These are phyloP conservation scores for Neurospora discreta DNA, from an alignment of 495 filamentous ascomycete species.

Conservation along the genomic window DNA sequence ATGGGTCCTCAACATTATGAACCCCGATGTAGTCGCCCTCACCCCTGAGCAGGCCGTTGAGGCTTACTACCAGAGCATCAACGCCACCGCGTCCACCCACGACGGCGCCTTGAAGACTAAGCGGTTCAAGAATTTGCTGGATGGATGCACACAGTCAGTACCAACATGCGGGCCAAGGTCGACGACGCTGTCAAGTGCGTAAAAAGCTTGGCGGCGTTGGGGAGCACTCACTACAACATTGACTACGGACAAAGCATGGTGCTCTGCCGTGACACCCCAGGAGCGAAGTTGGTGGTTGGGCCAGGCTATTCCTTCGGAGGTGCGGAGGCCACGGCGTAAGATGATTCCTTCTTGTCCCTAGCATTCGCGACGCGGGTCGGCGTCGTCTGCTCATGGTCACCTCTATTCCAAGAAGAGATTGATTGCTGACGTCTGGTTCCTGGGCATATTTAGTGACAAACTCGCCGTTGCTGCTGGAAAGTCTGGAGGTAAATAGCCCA, in stretches of 20 bases:
- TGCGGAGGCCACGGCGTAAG: too few species aligned
- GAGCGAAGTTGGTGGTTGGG: too few species aligned
- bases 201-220: not conserved
- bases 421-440: not conserved
- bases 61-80: not conserved
- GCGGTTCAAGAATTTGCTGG: too few species aligned
- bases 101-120: not conserved
- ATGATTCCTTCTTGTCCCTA: not conserved
- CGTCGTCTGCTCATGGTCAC: not conserved
- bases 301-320: too few species aligned
- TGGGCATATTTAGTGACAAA: not conserved
- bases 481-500: not conserved
- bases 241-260: too few species aligned
- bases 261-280: too few species aligned
- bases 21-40: not conserved
- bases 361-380: not conserved
- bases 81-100: not conserved
- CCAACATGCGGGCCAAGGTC: not conserved
- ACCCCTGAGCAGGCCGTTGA: not conserved
- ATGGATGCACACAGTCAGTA: too few species aligned
- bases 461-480: not conserved
- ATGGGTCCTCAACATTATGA: not conserved
- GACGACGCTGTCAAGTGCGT: not conserved
- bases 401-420: not conserved
- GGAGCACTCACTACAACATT: not conserved